Base-by-base conservation (phyloP, 1,284 basidiomycete species). In the Leccinum pachyderme region DNA sequence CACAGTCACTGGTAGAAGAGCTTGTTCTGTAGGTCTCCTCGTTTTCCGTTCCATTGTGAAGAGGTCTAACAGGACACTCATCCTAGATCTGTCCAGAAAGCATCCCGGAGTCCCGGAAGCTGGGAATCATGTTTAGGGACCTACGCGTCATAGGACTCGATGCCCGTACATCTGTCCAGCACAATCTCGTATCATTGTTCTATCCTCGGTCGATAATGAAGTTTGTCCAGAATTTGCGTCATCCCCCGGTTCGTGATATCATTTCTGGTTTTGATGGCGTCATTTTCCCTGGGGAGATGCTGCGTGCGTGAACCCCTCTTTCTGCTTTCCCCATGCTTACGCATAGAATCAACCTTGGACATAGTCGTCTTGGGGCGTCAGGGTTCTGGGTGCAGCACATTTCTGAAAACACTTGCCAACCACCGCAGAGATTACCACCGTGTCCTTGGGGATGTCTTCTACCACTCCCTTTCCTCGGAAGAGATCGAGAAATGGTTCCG, bases 321-420 rank as follows among this genome's bases (percentile, higher is more conserved):
- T 39, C 5, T 39, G 37, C n/a, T 39, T 39, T 39, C 37, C 18
- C 37, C 0, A 13, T 35, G n/a, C n/a, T 39, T 2, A 18, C 18
- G n/a, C 35, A 18, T 37, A 11, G n/a, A 37, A 18, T 37, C 35
- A 18, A 8, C 35, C 6, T 35, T 35, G 33, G 22, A 7, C 15
- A 25, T 55, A 81, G 78, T 84, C 35, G 83, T 86, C 11, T 72
- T 86, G 22, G 84, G 84, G 24, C 76, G 81, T 29, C 84, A 83
- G 2, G 81, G 81, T 41, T 81, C 86, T 2, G 89, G 90, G 3
- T 91, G 89, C 68, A 82, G 77, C 24, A 88, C 88, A 0, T 77
- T 93, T 45, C 78, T 93, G 55, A 89, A 89, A 68, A 77, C 77
- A 0, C 77, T 93, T 32, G 81, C 89, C 18, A 90, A 91, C 61